Base-by-base conservation (phyloP, 139 green algal species). In the Picochlorum sp. region DNA sequence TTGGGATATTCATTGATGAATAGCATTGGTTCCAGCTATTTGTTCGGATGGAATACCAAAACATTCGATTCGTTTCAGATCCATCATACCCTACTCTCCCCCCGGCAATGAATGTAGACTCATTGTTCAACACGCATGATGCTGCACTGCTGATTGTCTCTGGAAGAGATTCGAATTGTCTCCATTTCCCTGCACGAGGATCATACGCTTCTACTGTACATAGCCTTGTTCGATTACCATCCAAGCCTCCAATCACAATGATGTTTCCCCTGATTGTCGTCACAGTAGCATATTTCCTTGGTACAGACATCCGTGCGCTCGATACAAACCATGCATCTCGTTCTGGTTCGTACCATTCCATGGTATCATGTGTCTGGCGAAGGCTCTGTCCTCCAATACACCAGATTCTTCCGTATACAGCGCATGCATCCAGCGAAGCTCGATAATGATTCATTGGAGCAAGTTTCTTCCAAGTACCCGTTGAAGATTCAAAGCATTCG, bases 231-330 rank as follows among this genome's bases (percentile, higher is more conserved):
- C 78, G 65, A 10, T 44, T 54, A 6, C 62, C 70, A 8, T 71
- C 79, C 55, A 90, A 74, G 11, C 85, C 85, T 18, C 85, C 85
- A n/a, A 79, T 65, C 11, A 78, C 80, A 24, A 80, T 79, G 28
- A 91, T 51, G 11, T 82, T 74, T 34, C 58, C 65, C 18, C 18
- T 20, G 9, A 74, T 28, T 16, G 21, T 69, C 34, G 62, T 56
- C n/a, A 77, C 70, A 21, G 71, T 65, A 0, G 62, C 44, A 66
- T 90, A 91, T 69, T 90, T 90, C 24, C 83, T 65, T 13, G 76
- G 66, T 2, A 20, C 13, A 20, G 47, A 21, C 47, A 54, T 54
- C 1, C 4, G 18, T 9, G 47, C 6, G 15, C n/a, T 54, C 8
- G 18, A 54, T 34, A 74, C 26, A n/a, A 44, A 16, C 81, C 81